Conservation (phyloP, 1,139 yeast species). For the Zygosaccharomyces sapae region DNA sequence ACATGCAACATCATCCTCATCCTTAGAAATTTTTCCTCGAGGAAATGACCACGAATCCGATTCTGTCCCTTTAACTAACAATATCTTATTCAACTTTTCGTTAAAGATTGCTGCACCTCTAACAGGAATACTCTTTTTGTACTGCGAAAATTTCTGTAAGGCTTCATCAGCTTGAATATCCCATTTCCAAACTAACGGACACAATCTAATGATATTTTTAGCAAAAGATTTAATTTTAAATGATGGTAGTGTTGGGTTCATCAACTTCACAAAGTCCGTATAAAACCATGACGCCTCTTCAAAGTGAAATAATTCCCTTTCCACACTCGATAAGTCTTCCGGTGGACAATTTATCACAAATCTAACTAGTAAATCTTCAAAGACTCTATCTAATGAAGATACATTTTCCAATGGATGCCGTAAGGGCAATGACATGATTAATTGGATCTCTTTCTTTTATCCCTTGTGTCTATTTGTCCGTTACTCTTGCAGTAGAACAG, state of each 20-base stretch:
- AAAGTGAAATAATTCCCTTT: constrained; percentile 82
- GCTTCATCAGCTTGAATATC: constrained; percentile 63
- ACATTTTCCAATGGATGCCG: constrained; percentile 35
- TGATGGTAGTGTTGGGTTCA: constrained; percentile 72
- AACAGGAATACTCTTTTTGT: constrained; percentile 89
- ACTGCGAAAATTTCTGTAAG: constrained; percentile 68
- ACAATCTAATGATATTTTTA: constrained; percentile 62
- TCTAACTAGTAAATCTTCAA: constrained; percentile 84
- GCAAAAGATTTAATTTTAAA: constrained; percentile 81
- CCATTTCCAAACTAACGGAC: constrained; percentile 88
- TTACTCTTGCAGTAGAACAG: not conserved
- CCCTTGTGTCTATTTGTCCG: not conserved
- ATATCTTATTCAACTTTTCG: constrained; percentile 59
- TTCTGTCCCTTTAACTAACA: constrained; percentile 83
- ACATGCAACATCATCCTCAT: constrained; percentile 84
- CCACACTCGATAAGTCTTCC: constrained; percentile 81
- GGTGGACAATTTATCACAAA: constrained; percentile 88
- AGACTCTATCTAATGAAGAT: constrained; percentile 61
- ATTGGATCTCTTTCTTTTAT: not conserved
- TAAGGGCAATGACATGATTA: constrained; percentile 35
- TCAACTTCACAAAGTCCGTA: constrained; percentile 72
- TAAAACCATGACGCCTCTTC: constrained; percentile 99
- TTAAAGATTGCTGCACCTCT: constrained; percentile 92
- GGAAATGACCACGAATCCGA: constrained; percentile 94
- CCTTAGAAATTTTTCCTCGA: constrained; percentile 92